Base-by-base conservation (phyloP, 768 basidiomycete genomes). In the Hydnum rufescens region DNA sequence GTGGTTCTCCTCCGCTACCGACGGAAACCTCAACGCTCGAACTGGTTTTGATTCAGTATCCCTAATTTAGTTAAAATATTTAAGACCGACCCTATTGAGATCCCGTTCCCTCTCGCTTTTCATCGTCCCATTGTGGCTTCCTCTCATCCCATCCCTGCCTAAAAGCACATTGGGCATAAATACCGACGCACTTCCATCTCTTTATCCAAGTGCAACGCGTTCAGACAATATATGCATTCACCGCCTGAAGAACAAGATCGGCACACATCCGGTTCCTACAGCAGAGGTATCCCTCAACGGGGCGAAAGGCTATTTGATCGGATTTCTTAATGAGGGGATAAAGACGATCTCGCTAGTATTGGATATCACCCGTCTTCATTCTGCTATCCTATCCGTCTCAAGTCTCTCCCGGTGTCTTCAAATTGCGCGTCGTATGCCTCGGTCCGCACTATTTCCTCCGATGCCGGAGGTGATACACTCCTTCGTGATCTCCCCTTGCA, bases 1-100 rank as follows among this genome's bases (percentile, higher is more conserved):
- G 65, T 85, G 82, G 82, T 85, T 85, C 63, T 83, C 82, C 18
- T 82, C 79, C 57, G 84, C 83, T 1, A 81, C 82, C 0, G 83
- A 86, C 58, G 75, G 78, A 56, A 68, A 86, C 54, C 66, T 84
- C 5, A 72, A 81, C 0, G 83, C 81, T 3, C 78, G 82, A 32
- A 83, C 82, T 1, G 82, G 80, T 18, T 46, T n/a, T 25, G 44
- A 16, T 8, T 13, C 8, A 39, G 16, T 6, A 32, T 16, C 6
- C 32, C 16, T 31, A 6, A 18, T 16, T 8, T 30, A 6, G 32
- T 16, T 18, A 1, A 62, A 73, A 0, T 47, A 13, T 39, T 19
- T 6, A 47, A 26, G 44, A 8, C 13, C 8, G 6, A 26, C 6
- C 8, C 6, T 26, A 0, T 3, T 19, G 5, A 81, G 83, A 4